A percentile compares a stretch with the other conserved stretches of the same genome.
Conservation (phyloP, 2,329 filamentous ascomycete genomes). For the Coleophoma crateriformis region DNA sequence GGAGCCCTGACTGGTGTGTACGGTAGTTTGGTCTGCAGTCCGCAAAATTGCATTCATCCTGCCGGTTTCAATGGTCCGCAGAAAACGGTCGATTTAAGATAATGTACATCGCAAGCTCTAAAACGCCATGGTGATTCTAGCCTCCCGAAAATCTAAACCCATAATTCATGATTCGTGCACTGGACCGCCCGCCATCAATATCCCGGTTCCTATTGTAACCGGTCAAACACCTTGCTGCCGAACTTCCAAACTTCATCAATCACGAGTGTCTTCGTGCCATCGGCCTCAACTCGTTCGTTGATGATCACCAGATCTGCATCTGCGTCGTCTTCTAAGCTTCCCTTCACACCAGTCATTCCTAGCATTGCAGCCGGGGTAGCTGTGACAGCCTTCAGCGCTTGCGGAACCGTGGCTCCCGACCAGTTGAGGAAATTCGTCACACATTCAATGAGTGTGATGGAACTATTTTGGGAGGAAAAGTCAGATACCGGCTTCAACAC, state of each 20-base stretch:
- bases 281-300: slow-evolving; percentile 41
- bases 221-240: slow-evolving; percentile 13
- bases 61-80: no score
- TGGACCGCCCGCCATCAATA: no score
- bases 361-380: slow-evolving; percentile 74
- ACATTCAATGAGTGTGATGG: slow-evolving; percentile 72
- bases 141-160: no score
- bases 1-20: no score
- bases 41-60: no score
- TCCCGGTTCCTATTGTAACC: slow-evolving; percentile 1
- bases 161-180: no score
- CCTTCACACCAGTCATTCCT: slow-evolving; percentile 61
- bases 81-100: no score
- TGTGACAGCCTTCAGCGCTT: slow-evolving; percentile 69
- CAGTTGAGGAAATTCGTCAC: slow-evolving; percentile 76
- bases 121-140: no score
- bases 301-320: slow-evolving; percentile 68
- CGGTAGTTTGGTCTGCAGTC: no score
- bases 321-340: slow-evolving; percentile 54
- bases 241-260: slow-evolving; percentile 23
- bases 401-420: slow-evolving; percentile 62
- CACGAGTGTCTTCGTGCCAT: slow-evolving; percentile 42
- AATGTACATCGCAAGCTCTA: no score
- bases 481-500: slow-evolving; percentile 19
- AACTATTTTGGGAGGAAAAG: slow-evolving; percentile 35